Conservation (phyloP, 495 filamentous ascomycete genomes). For the Trypethelium eluteriae region DNA sequence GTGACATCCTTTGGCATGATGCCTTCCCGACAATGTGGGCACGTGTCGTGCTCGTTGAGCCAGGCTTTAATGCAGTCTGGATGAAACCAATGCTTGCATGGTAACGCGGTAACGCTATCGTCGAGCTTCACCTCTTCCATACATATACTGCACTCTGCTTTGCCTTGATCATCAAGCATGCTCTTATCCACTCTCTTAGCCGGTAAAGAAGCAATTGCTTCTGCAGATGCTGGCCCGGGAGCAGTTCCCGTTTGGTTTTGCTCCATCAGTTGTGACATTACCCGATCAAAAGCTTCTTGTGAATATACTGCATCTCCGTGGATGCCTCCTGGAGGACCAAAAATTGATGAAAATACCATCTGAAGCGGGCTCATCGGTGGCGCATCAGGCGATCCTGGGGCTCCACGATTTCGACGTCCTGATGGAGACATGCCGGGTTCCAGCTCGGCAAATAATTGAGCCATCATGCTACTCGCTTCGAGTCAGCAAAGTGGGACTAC, state of each 20-base stretch:
- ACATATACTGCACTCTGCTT: constrained; percentile 82
- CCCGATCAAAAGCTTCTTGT: constrained; percentile 82
- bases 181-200: constrained; percentile 57
- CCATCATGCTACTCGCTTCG: background rate
- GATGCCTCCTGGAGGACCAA: constrained; percentile 33
- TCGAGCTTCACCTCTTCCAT: constrained; percentile 76
- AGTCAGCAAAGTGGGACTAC: background rate
- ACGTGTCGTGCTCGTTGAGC: constrained; percentile 83
- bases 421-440: background rate
- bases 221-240: constrained; percentile 69
- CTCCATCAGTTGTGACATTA: constrained; percentile 83
- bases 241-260: constrained; percentile 65
- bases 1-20: constrained; percentile 40
- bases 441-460: constrained; percentile 3
- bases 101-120: constrained; percentile 68
- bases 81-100: constrained; percentile 92
- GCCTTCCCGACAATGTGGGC: constrained; percentile 74
- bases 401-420: background rate
- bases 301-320: constrained; percentile 84
- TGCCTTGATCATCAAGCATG: constrained; percentile 57
- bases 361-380: background rate
- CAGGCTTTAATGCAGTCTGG: constrained; percentile 67
- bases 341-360: background rate
- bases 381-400: background rate
- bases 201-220: constrained; percentile 65